Evolutionary conservation across 176 grass and related monocot genomes (phyloP).

Genomic region (Puccinellia tenuiflora): DNA sequence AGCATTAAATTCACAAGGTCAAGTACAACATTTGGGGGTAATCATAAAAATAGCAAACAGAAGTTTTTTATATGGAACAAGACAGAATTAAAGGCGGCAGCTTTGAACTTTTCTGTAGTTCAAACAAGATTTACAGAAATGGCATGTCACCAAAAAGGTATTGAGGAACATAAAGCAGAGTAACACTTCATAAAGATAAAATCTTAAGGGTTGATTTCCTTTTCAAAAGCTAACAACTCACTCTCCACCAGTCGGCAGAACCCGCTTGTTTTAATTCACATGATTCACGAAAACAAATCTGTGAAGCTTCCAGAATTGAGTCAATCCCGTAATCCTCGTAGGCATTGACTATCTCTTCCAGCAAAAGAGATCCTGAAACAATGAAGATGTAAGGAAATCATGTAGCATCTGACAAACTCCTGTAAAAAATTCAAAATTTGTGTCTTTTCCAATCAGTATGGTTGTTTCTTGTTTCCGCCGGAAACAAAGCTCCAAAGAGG

Average conservation of each 20-base stretch:
- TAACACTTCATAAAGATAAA: neutral
- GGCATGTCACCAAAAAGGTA: neutral
- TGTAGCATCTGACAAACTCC: neutral
- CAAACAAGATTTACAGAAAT: neutral
- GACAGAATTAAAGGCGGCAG: neutral
- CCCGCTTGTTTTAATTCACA: slow-evolving; percentile 66
- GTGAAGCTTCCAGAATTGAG: slow-evolving; percentile 65
- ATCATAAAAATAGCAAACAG: neutral
- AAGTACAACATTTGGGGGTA: neutral
- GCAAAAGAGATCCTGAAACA: slow-evolving; percentile 68
- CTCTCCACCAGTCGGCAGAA: slow-evolving; percentile 88
- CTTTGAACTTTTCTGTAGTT: neutral
- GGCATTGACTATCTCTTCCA: slow-evolving; percentile 82
- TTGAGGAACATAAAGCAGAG: neutral
- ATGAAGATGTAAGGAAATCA: slow-evolving; percentile 15
- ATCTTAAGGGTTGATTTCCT: neutral
- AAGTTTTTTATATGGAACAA: too few species aligned
- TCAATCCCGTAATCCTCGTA: slow-evolving; percentile 71
- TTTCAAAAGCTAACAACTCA: slow-evolving; percentile 39
- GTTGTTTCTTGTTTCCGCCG: neutral
- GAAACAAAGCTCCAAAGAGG: neutral
- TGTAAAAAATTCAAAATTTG: neutral
- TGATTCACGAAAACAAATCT: slow-evolving; percentile 65
- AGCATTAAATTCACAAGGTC: neutral
- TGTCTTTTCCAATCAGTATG: neutral